Conservation (phyloP, 2,329 filamentous ascomycete genomes). For the Scopulariopsis brevicaulis region DNA sequence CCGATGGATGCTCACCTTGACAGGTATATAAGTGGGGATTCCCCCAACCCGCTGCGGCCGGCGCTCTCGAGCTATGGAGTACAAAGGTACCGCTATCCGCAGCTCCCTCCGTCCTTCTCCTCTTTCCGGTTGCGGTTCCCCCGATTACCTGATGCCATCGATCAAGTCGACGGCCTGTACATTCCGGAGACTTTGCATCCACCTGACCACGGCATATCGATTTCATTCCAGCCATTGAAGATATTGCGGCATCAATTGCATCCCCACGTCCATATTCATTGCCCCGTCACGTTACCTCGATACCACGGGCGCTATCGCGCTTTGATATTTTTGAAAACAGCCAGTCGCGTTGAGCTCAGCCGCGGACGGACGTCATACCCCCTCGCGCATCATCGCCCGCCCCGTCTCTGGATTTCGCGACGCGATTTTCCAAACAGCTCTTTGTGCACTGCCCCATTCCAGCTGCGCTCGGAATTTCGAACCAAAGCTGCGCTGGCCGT, state of each 20-base stretch:
- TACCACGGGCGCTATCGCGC: not conserved
- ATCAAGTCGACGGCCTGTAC: not conserved
- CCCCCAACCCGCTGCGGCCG: not conserved
- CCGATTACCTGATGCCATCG: not conserved
- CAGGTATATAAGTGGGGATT: constrained; percentile 5
- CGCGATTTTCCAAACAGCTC: not conserved
- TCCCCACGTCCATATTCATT: not conserved
- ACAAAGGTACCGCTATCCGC: constrained; percentile 5
- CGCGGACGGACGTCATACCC: not conserved
- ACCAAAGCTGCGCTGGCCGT: not conserved
- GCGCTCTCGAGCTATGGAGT: constrained; percentile 2
- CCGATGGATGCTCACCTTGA: not conserved
- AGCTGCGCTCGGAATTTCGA: not conserved
- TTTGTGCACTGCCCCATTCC: not conserved
- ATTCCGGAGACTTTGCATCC: not conserved
- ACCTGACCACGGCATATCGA: not conserved
- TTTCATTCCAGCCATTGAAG: not conserved
- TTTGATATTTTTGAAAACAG: not conserved
- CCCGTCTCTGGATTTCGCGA: not conserved
- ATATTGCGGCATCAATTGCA: not conserved
- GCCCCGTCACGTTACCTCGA: not conserved
- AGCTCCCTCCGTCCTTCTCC: not conserved
- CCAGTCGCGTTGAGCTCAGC: not conserved
- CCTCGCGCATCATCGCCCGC: not conserved
- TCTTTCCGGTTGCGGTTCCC: constrained; percentile 2